Conservation (phyloP, 495 filamentous ascomycete species). For the Cercophora scortea region DNA sequence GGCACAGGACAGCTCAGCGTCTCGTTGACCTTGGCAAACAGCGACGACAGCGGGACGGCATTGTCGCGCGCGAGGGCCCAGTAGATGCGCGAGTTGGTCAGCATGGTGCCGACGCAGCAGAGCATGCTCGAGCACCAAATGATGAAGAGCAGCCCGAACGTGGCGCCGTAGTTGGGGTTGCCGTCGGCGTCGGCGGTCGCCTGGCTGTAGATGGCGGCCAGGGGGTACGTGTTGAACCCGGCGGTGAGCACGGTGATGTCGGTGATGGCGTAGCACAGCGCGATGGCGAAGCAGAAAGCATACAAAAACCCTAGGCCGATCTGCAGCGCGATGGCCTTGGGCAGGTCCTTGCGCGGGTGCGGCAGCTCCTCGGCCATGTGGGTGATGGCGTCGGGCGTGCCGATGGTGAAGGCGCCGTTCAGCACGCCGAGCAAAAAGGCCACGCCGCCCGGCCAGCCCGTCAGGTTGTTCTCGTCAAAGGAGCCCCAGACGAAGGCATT, state of each 20-base stretch:
- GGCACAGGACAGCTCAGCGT: conserved; percentile 57
- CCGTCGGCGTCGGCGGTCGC: conserved; percentile 48
- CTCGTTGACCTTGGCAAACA: conserved; percentile 42
- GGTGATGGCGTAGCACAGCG: conserved; percentile 64
- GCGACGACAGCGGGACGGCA: conserved; percentile 44
- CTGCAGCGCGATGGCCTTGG: conserved; percentile 53
- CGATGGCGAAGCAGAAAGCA: conserved; percentile 68
- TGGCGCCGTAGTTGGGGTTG: conserved; percentile 35
- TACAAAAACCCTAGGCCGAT: conserved; percentile 52
- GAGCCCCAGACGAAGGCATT: conserved; percentile 53
- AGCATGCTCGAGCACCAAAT: conserved; percentile 57
- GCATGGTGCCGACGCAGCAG: conserved; percentile 57
- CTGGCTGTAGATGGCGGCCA: conserved; percentile 72
- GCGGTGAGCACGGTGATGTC: conserved; percentile 54
- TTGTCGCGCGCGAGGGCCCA: conserved; percentile 78
- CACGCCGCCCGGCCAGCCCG: conserved; percentile 63
- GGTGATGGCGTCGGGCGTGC: conserved; percentile 51
- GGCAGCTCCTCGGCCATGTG: conserved; percentile 83
- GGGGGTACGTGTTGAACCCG: conserved; percentile 55
- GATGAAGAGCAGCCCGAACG: conserved; percentile 62
- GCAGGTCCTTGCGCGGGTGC: conserved; percentile 53
- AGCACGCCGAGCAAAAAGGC: conserved; percentile 76
- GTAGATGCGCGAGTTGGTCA: conserved; percentile 75
- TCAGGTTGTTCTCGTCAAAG: conserved; percentile 53
- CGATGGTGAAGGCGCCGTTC: conserved; percentile 80